Evolutionary conservation across 2,329 filamentous ascomycete genomes (phyloP), one percentile per base, ranked within the genome.

Genomic region (Fusarium pseudoanthophilum): DNA sequence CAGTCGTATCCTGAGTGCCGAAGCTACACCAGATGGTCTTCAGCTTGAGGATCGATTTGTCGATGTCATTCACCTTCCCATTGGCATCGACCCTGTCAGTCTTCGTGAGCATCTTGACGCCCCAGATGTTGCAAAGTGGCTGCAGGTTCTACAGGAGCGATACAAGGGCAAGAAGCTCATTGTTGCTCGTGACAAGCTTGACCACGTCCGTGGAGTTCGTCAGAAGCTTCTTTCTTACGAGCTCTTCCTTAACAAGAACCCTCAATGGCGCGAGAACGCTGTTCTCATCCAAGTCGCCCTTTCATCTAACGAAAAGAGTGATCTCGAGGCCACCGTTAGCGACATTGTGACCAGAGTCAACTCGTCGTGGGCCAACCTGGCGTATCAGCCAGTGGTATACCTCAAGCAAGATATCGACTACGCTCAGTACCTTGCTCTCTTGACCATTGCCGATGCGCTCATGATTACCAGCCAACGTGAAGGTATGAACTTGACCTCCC

Each of bases 271-370:
- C 60, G 94, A 95, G 76, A 92, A 93, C 79, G 93, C 95, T 20
- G 95, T 98, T 34, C 86, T 98, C 69, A 95, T 98, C 65, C 95
- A 98, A 83, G 95, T 98, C 20, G 95, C 95, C 7, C 93, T 96
- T 7, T 97, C 95, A 2, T 94, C 93, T 2, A 95, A 92, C 32
- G 95, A 98, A 79, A 93, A 97, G 80, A 90, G 90, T 26, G 95
- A 98, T 79, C 88, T 98, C 15, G 93, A 97, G 76, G 93, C 93
- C 2, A 94, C 93, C 1, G 92, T 98, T 30, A 95, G 94, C 4
- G 95, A 98, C 80, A 98, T 98, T 80, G 95, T 97, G 72, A 97
- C 94, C 59, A 91, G 95, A 67, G 95, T 98, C 80, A 97, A 98
- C 81, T 96, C 94, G 2, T 91, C 91, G 2, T 95, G 95, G 87